A percentile compares a stretch with the other conserved stretches of the same genome.
phyloP scores from a whole-genome alignment of 208 protist genomes.

The Acanthamoeba rhysodes region DNA sequence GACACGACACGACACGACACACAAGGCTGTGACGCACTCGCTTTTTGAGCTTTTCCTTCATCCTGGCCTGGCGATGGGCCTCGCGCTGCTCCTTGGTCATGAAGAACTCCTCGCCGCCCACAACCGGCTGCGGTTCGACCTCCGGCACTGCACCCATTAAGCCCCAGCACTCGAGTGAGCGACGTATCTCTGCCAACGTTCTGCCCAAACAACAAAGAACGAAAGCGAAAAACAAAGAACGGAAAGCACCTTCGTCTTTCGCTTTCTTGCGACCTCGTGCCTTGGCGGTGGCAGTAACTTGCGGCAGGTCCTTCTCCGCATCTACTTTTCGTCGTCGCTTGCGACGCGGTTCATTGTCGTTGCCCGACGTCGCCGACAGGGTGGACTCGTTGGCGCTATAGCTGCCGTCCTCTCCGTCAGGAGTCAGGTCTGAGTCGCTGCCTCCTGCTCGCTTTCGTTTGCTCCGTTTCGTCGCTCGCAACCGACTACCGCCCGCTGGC shows the following conservation, averaged over 20 bases:
- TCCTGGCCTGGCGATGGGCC: neutral
- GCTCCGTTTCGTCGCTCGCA: neutral
- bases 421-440: too few relatives aligned
- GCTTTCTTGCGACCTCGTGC: neutral
- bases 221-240: too few relatives aligned
- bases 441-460: neutral
- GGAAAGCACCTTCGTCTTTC: neutral
- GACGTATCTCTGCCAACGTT: too few relatives aligned
- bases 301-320: neutral
- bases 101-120: constrained; percentile 4
- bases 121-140: neutral
- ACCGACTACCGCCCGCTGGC: neutral
- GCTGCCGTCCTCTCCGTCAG: neutral
- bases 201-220: too few relatives aligned
- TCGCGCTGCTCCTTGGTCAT: constrained; percentile 12
- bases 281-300: neutral
- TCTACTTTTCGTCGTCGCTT: neutral
- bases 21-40: neutral
- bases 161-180: too few relatives aligned
- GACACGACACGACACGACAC: too few relatives aligned
- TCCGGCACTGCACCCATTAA: neutral
- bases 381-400: neutral
- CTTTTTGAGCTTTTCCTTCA: constrained; percentile 12
- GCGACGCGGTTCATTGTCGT: neutral
- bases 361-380: neutral